Percentiles rank a stretch among this genome's conserved stretches.
Evolutionary conservation across 768 basidiomycete genomes (phyloP).

Genomic region (Tylopilus rubrobrunneus): DNA sequence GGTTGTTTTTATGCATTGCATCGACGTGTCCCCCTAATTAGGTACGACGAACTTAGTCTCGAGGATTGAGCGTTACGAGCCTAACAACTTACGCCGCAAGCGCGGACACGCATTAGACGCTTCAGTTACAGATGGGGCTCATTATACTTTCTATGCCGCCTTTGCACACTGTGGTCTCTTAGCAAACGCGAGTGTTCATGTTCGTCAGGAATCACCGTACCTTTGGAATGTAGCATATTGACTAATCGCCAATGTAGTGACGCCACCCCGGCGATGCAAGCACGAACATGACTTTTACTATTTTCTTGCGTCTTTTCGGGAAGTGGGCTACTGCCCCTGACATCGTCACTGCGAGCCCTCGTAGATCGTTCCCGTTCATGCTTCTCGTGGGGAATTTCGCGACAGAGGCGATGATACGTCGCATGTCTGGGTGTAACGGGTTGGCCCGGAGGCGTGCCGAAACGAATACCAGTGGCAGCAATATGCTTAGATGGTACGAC

Average conservation of each 20-base stretch:
- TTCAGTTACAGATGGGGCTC: background rate
- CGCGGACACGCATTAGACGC: background rate
- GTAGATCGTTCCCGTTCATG: background rate
- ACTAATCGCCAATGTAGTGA: background rate
- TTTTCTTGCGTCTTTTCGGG: background rate
- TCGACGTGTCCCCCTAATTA: background rate
- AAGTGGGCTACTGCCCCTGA: background rate
- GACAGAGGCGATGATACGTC: background rate
- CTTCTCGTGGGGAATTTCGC: background rate
- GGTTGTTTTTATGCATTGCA: background rate
- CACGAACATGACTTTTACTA: background rate
- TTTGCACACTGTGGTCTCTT: background rate
- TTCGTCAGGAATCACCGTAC: background rate
- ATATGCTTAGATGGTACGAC: background rate
- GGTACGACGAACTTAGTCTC: background rate
- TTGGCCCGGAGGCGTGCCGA: background rate
- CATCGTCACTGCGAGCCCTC: background rate
- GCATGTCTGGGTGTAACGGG: rapidly evolving
- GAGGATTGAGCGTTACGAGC: background rate
- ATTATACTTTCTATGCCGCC: background rate
- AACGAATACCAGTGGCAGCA: background rate
- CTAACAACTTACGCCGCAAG: background rate
- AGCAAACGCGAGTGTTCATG: background rate
- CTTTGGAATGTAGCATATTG: background rate
- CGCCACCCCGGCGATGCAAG: background rate